A percentile compares a stretch with the other conserved stretches of the same genome.
phyloP scores from a whole-genome alignment of 345 rosid species.

The Bruguiera parviflora region DNA sequence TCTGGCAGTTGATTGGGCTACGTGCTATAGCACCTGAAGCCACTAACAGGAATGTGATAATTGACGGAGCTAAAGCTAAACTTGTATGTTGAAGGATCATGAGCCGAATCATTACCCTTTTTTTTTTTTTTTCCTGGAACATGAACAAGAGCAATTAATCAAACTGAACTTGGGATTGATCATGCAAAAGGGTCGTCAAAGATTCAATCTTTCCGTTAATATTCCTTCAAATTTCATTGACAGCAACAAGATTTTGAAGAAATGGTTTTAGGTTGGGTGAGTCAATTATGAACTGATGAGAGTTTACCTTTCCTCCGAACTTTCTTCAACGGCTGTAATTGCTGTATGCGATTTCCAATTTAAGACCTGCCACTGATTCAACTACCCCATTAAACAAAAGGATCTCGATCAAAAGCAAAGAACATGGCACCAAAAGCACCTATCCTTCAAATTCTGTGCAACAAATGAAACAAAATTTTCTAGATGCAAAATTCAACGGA shows the following conservation, averaged over 20 bases:
- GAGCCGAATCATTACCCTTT: conserved; percentile 4
- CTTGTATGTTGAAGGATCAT: conserved; percentile 24
- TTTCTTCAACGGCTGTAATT: conserved; percentile 26
- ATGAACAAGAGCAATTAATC: neutral
- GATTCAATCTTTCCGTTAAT: neutral
- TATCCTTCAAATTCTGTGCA: no score
- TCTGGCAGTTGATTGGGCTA: conserved; percentile 18
- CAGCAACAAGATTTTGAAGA: neutral
- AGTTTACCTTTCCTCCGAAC: conserved; percentile 1
- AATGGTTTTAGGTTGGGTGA: conserved; percentile 11
- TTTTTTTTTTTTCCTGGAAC: neutral
- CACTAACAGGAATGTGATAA: conserved; percentile 1
- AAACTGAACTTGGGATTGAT: neutral
- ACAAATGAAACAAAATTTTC: no score
- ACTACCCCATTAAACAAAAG: neutral
- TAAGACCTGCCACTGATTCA: neutral
- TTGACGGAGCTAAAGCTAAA: neutral
- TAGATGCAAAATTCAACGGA: no score
- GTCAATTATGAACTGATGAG: conserved; percentile 22
- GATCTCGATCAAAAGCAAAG: neutral
- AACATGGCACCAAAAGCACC: no score
- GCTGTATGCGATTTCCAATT: conserved; percentile 20
- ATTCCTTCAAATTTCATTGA: no score
- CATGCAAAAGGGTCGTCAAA: neutral
- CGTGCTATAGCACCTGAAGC: conserved; percentile 5